phyloP scores from a whole-genome alignment of 1,139 yeast species.

The Sugiyamaella novakii region DNA sequence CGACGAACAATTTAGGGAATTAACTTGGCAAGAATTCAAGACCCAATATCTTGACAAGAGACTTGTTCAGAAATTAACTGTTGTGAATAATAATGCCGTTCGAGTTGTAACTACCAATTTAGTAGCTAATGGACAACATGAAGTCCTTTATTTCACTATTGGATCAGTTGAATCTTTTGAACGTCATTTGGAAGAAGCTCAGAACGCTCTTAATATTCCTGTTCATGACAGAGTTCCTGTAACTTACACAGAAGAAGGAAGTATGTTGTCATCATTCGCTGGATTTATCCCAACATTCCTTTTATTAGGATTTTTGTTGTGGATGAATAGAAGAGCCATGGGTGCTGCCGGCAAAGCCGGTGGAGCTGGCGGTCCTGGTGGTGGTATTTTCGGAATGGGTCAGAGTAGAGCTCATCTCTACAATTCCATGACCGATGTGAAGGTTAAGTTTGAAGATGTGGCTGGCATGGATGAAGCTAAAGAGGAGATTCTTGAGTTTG shows the following conservation, averaged over 20 bases:
- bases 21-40: slow-evolving; percentile 92
- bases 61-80: slow-evolving; percentile 71
- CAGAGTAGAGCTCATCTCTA: slow-evolving; percentile 88
- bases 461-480: slow-evolving; percentile 99
- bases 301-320: slow-evolving; percentile 60
- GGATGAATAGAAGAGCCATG: slow-evolving; percentile 49
- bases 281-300: slow-evolving; percentile 84
- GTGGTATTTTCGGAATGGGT: slow-evolving; percentile 62
- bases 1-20: slow-evolving; percentile 44
- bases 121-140: slow-evolving; percentile 25
- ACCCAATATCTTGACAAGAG: slow-evolving; percentile 82
- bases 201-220: slow-evolving; percentile 65
- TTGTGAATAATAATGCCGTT: slow-evolving; percentile 75
- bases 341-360: slow-evolving; percentile 38
- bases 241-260: slow-evolving; percentile 71
- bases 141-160: slow-evolving; percentile 65
- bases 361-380: slow-evolving; percentile 57
- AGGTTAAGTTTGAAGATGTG: slow-evolving; percentile 86
- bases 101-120: slow-evolving; percentile 44
- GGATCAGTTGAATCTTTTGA: slow-evolving; percentile 95
- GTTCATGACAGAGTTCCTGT: slow-evolving; percentile 76
- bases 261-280: slow-evolving; percentile 60
- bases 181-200: slow-evolving; percentile 73
- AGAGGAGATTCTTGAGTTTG: slow-evolving; percentile 97
- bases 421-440: slow-evolving; percentile 88